Evolutionary conservation across 2,329 filamentous ascomycete genomes (phyloP).

Genomic region (Endoconidiophora polonica): DNA sequence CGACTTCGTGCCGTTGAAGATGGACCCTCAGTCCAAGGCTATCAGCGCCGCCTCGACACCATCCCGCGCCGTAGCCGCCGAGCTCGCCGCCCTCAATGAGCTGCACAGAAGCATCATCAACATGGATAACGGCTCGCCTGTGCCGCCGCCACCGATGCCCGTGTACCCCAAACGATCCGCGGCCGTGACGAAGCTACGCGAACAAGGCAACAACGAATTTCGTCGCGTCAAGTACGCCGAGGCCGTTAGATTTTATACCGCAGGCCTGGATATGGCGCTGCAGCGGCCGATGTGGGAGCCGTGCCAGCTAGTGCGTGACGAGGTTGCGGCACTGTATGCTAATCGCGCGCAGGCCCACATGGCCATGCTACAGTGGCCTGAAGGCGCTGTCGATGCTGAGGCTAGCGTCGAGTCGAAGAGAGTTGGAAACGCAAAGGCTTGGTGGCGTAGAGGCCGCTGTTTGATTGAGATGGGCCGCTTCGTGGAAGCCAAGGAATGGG

Average conservation of each 20-base stretch:
- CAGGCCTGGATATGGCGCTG: slow-evolving; percentile 82
- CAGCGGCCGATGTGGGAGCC: slow-evolving; percentile 78
- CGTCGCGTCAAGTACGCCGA: slow-evolving; percentile 60
- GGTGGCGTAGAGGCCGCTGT: slow-evolving; percentile 78
- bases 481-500: slow-evolving; percentile 67
- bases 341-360: slow-evolving; percentile 88
- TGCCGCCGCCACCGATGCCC: slow-evolving; percentile 74
- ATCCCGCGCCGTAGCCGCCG: slow-evolving; percentile 37
- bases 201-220: slow-evolving; percentile 68
- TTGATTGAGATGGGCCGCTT: slow-evolving; percentile 78
- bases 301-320: slow-evolving; percentile 64
- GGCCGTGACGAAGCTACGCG: slow-evolving; percentile 78
- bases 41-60: slow-evolving; percentile 36
- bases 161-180: slow-evolving; percentile 85
- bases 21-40: slow-evolving; percentile 70
- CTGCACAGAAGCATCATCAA: slow-evolving; percentile 59
- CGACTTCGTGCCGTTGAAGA: slow-evolving; percentile 61
- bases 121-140: slow-evolving; percentile 42
- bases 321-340: slow-evolving; percentile 61
- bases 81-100: slow-evolving; percentile 58
- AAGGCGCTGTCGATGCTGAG: slow-evolving; percentile 76
- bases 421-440: slow-evolving; percentile 79
- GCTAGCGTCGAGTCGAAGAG: slow-evolving; percentile 75
- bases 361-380: slow-evolving; percentile 64
- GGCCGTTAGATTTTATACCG: slow-evolving; percentile 63